Evolutionary conservation across 1,284 basidiomycete species (phyloP).

Genomic region (Ceratobasidium sp.): DNA sequence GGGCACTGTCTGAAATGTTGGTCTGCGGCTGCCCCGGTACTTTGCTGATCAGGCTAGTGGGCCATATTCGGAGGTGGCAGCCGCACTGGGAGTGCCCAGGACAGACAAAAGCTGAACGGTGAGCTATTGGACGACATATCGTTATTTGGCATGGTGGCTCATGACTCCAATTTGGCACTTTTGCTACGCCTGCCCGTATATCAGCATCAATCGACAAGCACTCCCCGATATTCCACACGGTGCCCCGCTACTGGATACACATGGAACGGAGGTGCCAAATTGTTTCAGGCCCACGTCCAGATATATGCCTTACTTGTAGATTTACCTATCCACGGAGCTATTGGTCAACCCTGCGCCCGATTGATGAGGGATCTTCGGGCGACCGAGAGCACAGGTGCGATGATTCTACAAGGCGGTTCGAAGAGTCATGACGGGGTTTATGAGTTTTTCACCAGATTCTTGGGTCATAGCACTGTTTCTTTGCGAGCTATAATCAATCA

Average conservation of each 20-base stretch:
- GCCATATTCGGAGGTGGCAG: neutral
- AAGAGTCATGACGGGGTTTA: neutral
- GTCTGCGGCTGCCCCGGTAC: neutral
- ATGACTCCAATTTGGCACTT: neutral
- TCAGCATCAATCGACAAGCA: neutral
- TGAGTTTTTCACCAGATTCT: neutral
- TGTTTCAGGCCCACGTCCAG: neutral
- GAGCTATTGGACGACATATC: neutral
- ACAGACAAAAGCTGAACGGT: conserved; percentile 16
- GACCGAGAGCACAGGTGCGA: neutral
- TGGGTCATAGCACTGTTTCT: conserved; percentile 9
- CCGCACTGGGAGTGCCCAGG: neutral
- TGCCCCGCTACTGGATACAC: neutral
- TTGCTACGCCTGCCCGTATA: neutral
- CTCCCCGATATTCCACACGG: conserved; percentile 3
- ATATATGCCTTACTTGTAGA: neutral
- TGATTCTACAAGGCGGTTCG: neutral
- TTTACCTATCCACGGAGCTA: neutral
- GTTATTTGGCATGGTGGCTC: neutral
- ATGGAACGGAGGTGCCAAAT: neutral
- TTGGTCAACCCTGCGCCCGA: no score
- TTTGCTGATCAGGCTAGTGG: neutral
- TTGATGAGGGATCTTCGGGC: neutral
- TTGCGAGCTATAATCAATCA: neutral
- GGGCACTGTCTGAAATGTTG: neutral